Evolutionary conservation across 2,329 filamentous ascomycete genomes (phyloP).

Genomic region (Botrytis paeoniae): DNA sequence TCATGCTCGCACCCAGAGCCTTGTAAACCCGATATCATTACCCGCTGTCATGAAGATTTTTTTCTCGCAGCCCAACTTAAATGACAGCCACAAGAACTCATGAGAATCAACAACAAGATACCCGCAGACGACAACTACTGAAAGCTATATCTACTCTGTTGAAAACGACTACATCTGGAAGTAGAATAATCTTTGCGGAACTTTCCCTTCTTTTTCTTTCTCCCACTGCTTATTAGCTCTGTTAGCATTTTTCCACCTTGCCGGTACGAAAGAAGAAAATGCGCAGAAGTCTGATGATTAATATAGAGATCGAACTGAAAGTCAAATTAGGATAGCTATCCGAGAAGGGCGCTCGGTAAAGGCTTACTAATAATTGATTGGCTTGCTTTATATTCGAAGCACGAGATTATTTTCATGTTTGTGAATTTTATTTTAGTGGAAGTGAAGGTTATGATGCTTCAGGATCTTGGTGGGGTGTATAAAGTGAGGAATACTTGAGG

Average conservation of each 20-base stretch:
- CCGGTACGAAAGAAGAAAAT: neutral
- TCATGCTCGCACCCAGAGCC: too few species aligned
- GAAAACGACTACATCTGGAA: too few species aligned
- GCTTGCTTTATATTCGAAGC: neutral
- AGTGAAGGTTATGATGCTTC: fast-evolving
- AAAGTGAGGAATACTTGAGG: neutral
- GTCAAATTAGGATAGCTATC: neutral
- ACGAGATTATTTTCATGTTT: neutral
- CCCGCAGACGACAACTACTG: too few species aligned
- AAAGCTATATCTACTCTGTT: too few species aligned
- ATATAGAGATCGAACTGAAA: neutral
- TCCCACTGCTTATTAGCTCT: too few species aligned
- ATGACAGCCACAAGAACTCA: neutral
- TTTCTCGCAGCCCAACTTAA: neutral
- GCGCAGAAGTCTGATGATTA: neutral
- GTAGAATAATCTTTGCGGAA: too few species aligned
- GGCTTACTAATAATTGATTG: neutral
- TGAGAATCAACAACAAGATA: neutral
- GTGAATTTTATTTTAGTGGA: neutral
- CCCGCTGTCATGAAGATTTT: too few species aligned
- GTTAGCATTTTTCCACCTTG: neutral
- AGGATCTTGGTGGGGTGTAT: neutral
- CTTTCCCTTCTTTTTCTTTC: neutral
- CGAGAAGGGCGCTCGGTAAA: neutral
- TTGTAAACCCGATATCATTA: too few species aligned